Base-by-base conservation (phyloP, 169 alveolate genomes). In the Cryptosporidium sp. region DNA sequence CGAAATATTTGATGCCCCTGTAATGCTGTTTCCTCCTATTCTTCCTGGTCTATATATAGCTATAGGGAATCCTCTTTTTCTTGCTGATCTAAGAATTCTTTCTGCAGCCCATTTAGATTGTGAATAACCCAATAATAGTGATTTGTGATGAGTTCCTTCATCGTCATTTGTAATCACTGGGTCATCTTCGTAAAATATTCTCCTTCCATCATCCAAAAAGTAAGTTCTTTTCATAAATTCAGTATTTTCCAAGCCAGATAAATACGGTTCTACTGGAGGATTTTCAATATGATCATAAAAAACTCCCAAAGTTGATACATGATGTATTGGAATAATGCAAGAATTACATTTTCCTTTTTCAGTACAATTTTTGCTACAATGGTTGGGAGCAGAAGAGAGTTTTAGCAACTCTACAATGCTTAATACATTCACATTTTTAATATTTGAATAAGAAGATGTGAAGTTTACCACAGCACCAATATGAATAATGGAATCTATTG, bases 21-120 rank as follows among this genome's bases (percentile, higher is more conserved):
- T 80, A 5, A 7, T 62, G 18, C 89, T 80, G 31, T 80, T 80
- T 60, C 89, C 89, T 26, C 89, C 89, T 62, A 80, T 80, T 65
- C 89, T 62, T 12, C 89, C 89, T 4, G 89, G 89, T 31, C 89
- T 60, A 65, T 80, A 80, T 42, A 80, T 51, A 5, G 89, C 60
- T 62, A 80, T 80, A 16, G 39, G 29, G 62, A 80, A 80, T 3
- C 89, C 89, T 62, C 67, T 29, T 80, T 58, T 12, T 31, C 89
- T 61, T 80, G 89, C 89, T 26, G 42, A 26, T 33, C 44, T 60
- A 31, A 80, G n/a, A 44, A 80, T 23, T 42, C 75, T 61, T 44
- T 80, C 89, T 35, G 89, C 89, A 21, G 89, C 89, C 89, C 89
- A 80, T 33, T 80, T 80, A 6, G 89, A 80, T 42, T 80, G 89